Conservation (phyloP, 116 monocot genomes). For the Zostera marina region DNA sequence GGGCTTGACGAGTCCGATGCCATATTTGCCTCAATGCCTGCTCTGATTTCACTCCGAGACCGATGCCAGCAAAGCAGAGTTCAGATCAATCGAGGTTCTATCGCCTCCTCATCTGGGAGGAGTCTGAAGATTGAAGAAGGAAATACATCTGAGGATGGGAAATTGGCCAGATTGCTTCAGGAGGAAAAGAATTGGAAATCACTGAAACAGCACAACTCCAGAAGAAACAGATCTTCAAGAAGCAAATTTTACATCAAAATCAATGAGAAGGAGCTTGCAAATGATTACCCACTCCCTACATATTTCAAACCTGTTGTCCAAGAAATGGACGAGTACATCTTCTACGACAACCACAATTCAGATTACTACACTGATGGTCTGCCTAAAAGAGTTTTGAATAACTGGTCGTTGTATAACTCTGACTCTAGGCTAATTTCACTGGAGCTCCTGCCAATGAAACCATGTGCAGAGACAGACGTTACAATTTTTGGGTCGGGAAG, state of each 20-base stretch:
- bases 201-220: slow-evolving; percentile 31
- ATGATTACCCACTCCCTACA: slow-evolving; percentile 83
- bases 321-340: slow-evolving; percentile 86
- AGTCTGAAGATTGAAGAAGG: slow-evolving; percentile 52
- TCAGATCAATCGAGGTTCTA: slow-evolving; percentile 4
- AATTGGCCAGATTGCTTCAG: slow-evolving; percentile 67
- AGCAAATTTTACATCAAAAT: slow-evolving; percentile 58
- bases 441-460: slow-evolving; percentile 91
- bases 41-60: slow-evolving; percentile 56
- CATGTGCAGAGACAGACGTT: slow-evolving; percentile 80
- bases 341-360: no score
- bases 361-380: slow-evolving; percentile 48
- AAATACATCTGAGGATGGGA: no score
- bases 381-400: slow-evolving; percentile 64
- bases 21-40: slow-evolving; percentile 34
- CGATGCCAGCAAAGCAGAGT: slow-evolving; percentile 31
- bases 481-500: slow-evolving; percentile 78
- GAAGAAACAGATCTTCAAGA: slow-evolving; percentile 13
- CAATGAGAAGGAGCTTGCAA: slow-evolving; percentile 78
- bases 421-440: slow-evolving; percentile 92
- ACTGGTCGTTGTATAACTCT: slow-evolving; percentile 89
- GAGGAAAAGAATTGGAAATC: slow-evolving; percentile 73
- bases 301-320: slow-evolving; percentile 61
- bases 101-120: slow-evolving; percentile 9
- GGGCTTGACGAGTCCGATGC: slow-evolving; percentile 50